Conservation (phyloP, 176 grass and related monocot genomes). For the Thinopyrum elongatum region DNA sequence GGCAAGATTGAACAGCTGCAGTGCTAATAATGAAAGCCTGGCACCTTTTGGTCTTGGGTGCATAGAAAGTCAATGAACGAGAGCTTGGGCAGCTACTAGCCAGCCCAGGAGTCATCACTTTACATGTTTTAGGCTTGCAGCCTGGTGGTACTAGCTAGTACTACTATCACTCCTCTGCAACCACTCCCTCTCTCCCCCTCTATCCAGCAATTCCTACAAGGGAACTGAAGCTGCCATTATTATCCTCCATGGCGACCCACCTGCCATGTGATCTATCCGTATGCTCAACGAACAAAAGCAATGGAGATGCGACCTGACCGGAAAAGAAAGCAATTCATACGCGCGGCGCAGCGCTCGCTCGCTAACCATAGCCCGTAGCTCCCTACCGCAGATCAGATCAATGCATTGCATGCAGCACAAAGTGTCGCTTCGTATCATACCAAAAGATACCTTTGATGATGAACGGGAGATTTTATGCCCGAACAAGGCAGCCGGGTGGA, state of each 20-base stretch:
- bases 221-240: background rate
- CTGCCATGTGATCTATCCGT: background rate
- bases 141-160: background rate
- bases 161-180: background rate
- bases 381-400: background rate
- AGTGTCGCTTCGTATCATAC: constrained; percentile 33
- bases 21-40: constrained; percentile 38
- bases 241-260: background rate
- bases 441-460: constrained; percentile 47
- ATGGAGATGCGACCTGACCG: background rate
- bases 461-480: constrained; percentile 35
- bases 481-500: constrained; percentile 28
- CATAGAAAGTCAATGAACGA: constrained; percentile 11
- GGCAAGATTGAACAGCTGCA: constrained; percentile 36
- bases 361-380: background rate
- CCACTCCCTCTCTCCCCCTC: background rate
- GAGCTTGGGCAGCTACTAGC: background rate
- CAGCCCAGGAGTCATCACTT: background rate
- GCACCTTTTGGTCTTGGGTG: constrained; percentile 11
- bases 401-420: background rate
- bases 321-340: background rate
- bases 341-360: background rate
- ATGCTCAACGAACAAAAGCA: background rate
- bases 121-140: background rate
- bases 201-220: background rate